These are phyloP conservation scores for Boechera stricta DNA, from an alignment of 345 rosid genomes.

Conservation along the genomic window DNA sequence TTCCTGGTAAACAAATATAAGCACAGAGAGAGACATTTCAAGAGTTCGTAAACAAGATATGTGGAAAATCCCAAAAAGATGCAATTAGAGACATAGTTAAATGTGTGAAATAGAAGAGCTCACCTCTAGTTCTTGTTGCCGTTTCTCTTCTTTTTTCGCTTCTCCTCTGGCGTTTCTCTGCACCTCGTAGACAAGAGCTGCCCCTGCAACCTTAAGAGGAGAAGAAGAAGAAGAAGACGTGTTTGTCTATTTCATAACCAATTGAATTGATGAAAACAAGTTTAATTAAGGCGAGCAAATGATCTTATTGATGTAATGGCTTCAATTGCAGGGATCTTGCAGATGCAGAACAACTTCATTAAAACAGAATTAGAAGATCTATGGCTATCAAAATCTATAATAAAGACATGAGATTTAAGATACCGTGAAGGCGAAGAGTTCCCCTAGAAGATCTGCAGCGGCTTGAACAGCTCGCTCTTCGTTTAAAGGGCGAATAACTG, in stretches of 20 bases:
- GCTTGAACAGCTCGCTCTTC: conserved; percentile 91
- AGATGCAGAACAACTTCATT: conserved; percentile 12
- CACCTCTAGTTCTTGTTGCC: conserved; percentile 65
- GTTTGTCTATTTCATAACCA: conserved; percentile 19
- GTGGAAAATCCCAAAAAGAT: background rate
- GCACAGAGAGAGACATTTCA: background rate
- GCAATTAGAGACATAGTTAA: background rate
- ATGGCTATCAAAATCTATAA: background rate
- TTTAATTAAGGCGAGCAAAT: background rate
- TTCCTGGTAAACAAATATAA: conserved; percentile 19
- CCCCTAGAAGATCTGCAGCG: conserved; percentile 88
- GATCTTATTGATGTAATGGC: conserved; percentile 1
- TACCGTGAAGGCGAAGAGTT: conserved; percentile 83
- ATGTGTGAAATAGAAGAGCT: background rate
- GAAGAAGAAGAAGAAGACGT: background rate
- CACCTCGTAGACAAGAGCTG: conserved; percentile 72
- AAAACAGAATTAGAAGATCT: background rate
- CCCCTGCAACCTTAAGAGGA: conserved; percentile 68
- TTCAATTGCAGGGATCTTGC: conserved; percentile 5
- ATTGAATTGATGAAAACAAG: conserved; percentile 7
- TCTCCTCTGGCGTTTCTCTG: conserved; percentile 85
- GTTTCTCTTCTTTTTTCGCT: conserved; percentile 78
- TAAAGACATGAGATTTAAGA: conserved; percentile 30
- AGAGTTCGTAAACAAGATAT: background rate
- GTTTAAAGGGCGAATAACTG: conserved; percentile 70